Evolutionary conservation across 129 eudicot species (phyloP), one percentile per base, ranked within the genome.

Genomic region (Pulicaria dysenterica): DNA sequence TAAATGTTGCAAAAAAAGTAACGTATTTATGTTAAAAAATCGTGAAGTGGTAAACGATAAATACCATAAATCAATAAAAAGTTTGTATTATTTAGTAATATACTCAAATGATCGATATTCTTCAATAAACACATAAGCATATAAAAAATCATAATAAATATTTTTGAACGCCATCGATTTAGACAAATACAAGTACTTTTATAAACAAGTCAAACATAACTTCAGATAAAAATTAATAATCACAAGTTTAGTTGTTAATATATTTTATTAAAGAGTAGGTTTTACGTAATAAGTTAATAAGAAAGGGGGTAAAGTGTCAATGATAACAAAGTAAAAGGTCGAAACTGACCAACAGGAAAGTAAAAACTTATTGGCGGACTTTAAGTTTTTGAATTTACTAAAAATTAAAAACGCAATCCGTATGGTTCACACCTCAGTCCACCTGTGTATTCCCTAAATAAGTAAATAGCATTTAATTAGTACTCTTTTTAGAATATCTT

Each of bases 381-480:
- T 19, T 10, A 37, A 47, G 14, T 16, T 43, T 73, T 73, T 48
- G 59, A 73, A 73, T 61, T 59, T 62, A 59, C 14, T 13, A 31
- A 5, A 50, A 73, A 61, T 62, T 44, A 34, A 12, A 49, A 39
- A 5, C 39, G 51, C 50, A 73, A 24, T 51, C 78, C 47, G 17
- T 2, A 3, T n/a, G 17, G 70, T 73, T 73, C 44, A 61, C 71
- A 73, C 78, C 14, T 59, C 37, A 36, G 31, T 46, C 24, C 49
- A 39, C 36, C 5, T 36, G 24, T 31, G 55, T 36, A 43, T 36
- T 61, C 70, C 70, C 12, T 0, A 73, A 60, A 73, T 72, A 45
- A 39, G 57, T 44, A 19, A n/a, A n/a, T n/a, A n/a, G n/a, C n/a
- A n/a, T n/a, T 72, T 13, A 17, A 15, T 50, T 11, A 48, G 36